phyloP scores from a whole-genome alignment of 2,329 filamentous ascomycete genomes.

The Diaporthe sp. region DNA sequence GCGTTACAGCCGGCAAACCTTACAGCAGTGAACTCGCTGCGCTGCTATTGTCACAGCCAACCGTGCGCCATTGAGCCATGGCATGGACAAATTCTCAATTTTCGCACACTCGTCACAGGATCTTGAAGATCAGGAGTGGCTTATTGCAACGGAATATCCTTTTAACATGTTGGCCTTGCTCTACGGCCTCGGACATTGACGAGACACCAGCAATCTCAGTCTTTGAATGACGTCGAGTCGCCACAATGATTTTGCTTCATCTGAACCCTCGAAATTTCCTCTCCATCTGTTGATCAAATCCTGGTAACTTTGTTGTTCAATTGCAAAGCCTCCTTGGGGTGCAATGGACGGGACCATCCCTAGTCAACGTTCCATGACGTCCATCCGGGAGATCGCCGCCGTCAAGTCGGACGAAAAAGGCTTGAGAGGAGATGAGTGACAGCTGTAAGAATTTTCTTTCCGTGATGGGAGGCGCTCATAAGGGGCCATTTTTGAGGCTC shows the following conservation, averaged over 20 bases:
- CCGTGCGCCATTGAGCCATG: background rate
- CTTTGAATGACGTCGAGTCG: background rate
- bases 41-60: too few relatives aligned
- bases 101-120: background rate
- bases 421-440: background rate
- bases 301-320: background rate
- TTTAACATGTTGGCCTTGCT: too few relatives aligned
- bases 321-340: background rate
- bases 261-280: background rate
- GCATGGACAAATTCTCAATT: background rate
- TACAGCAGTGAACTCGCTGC: background rate
- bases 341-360: background rate
- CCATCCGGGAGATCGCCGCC: slow-evolving; percentile 10
- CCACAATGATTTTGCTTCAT: background rate
- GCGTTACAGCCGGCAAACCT: background rate
- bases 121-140: background rate
- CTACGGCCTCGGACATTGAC: background rate
- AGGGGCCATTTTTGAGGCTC: background rate
- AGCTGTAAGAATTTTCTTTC: background rate
- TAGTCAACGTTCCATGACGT: background rate
- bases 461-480: background rate
- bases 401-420: slow-evolving; percentile 7
- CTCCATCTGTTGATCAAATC: slow-evolving; percentile 9
- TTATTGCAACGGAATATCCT: too few relatives aligned
- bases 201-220: too few relatives aligned